phyloP scores from a whole-genome alignment of 768 basidiomycete species.

The Peribolospora kevripleyi region DNA sequence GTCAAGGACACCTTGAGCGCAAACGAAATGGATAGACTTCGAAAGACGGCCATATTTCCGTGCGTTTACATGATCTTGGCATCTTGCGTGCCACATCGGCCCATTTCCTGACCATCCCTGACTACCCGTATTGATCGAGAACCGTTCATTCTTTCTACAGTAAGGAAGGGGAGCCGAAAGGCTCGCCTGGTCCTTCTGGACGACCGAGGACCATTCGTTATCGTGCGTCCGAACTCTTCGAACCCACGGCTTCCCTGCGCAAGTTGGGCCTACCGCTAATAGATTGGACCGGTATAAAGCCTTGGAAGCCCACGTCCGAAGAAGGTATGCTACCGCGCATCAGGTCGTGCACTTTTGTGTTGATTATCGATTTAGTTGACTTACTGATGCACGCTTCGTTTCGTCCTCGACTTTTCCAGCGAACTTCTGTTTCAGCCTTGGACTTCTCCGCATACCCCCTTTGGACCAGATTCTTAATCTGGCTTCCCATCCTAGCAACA shows the following conservation, averaged over 20 bases:
- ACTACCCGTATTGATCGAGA: conserved; percentile 17
- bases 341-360: too few relatives aligned
- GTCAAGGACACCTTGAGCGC: conserved; percentile 39
- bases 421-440: conserved; percentile 45
- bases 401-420: conserved; percentile 25
- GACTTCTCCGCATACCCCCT: conserved; percentile 34
- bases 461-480: conserved; percentile 40
- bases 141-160: conserved; percentile 3
- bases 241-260: conserved; percentile 49
- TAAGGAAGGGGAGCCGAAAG: conserved; percentile 24
- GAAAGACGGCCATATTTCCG: conserved; percentile 27
- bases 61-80: too few relatives aligned
- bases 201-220: conserved; percentile 27
- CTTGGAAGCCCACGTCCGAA: conserved; percentile 57
- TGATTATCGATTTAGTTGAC: not conserved
- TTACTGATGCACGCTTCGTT: not conserved
- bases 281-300: conserved; percentile 43
- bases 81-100: too few relatives aligned
- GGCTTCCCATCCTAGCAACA: conserved; percentile 30
- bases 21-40: conserved; percentile 33
- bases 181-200: conserved; percentile 4
- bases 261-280: conserved; percentile 53
- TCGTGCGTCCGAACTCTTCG: conserved; percentile 55
- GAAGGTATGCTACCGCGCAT: conserved; percentile 35
- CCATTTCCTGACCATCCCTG: conserved; percentile 29